Conservation (phyloP, 1,284 basidiomycete genomes). For the Termitomyces sp. region DNA sequence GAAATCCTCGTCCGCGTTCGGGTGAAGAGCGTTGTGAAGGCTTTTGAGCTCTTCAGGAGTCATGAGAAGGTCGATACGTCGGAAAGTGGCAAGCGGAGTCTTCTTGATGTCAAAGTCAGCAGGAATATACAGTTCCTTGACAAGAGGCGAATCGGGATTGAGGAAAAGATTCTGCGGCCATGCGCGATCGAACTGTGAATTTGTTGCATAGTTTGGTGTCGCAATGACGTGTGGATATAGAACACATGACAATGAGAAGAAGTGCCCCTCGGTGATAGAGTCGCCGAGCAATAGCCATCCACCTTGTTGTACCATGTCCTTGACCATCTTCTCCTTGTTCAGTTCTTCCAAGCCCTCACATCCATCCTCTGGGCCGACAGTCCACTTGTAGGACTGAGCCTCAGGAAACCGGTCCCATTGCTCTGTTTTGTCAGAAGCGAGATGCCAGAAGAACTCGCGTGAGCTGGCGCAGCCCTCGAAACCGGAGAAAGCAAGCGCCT, state of each 20-base stretch:
- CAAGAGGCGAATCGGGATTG: conserved; percentile 46
- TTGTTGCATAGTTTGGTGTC: conserved; percentile 52
- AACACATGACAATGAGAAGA: conserved; percentile 63
- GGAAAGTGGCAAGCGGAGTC: conserved; percentile 61
- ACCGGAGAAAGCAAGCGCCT: conserved; percentile 48
- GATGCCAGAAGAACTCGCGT: conserved; percentile 58
- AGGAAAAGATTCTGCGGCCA: conserved; percentile 63
- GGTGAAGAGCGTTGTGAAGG: conserved; percentile 36
- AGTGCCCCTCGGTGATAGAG: conserved; percentile 65
- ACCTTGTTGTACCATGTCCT: conserved; percentile 58
- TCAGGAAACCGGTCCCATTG: conserved; percentile 48
- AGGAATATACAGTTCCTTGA: conserved; percentile 35
- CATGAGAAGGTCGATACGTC: conserved; percentile 56
- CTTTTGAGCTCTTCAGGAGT: conserved; percentile 43
- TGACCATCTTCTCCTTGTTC: conserved; percentile 38
- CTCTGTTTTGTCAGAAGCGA: conserved; percentile 44
- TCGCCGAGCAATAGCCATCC: conserved; percentile 66
- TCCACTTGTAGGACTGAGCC: conserved; percentile 50
- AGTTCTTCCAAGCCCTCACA: conserved; percentile 41
- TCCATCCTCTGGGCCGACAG: conserved; percentile 31
- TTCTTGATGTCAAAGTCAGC: conserved; percentile 45
- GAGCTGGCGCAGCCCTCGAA: conserved; percentile 57
- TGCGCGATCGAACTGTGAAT: conserved; percentile 51
- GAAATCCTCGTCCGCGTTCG: conserved; percentile 22
- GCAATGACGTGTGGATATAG: conserved; percentile 62